phyloP scores from a whole-genome alignment of 192 early-diverging fungal genomes.

The Oehlia diaphana region DNA sequence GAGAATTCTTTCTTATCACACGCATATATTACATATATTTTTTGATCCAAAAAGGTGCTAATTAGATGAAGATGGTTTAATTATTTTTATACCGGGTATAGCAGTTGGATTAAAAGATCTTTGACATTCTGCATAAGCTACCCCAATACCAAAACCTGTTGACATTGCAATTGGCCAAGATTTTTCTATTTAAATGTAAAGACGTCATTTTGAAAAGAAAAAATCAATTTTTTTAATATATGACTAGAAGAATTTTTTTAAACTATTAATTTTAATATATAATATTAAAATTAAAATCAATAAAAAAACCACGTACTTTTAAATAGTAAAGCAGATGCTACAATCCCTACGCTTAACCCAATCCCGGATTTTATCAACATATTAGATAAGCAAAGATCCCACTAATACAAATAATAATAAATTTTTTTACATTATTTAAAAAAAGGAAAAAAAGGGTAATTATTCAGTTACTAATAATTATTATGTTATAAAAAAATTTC shows the following conservation, averaged over 20 bases:
- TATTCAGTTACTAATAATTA: not conserved
- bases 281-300: no score
- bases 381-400: slow-evolving; percentile 84
- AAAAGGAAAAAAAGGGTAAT: not conserved
- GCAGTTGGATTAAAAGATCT: slow-evolving; percentile 54
- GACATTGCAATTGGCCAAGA: slow-evolving; percentile 85
- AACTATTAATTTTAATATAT: no score
- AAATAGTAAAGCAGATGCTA: slow-evolving; percentile 85
- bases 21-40: no score
- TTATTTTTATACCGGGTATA: slow-evolving; percentile 47
- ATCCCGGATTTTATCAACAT: slow-evolving; percentile 78
- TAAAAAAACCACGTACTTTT: slow-evolving; percentile 56
- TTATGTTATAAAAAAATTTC: not conserved
- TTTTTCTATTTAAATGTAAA: slow-evolving; percentile 54
- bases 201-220: slow-evolving; percentile 3
- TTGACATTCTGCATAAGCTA: slow-evolving; percentile 80
- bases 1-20: no score
- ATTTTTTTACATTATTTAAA: not conserved
- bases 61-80: slow-evolving; percentile 3
- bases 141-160: slow-evolving; percentile 80
- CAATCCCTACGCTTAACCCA: slow-evolving; percentile 82
- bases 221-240: no score
- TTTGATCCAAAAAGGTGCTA: not conserved
- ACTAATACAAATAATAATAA: slow-evolving; percentile 51
- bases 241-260: no score